Base-by-base conservation (phyloP, 257 asterid genomes). In the Gynochthodes officinalis region DNA sequence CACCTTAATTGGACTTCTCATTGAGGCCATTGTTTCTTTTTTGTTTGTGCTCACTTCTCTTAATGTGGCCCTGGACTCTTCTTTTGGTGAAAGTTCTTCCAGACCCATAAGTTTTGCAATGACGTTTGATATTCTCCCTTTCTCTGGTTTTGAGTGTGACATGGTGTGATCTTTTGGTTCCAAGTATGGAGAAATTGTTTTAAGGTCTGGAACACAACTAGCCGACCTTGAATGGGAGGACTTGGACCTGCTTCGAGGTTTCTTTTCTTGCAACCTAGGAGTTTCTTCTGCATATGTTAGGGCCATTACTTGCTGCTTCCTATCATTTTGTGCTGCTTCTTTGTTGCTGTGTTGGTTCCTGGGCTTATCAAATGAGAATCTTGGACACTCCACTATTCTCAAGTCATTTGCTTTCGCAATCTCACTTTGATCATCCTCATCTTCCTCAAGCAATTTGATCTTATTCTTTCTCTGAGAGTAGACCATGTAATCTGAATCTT, bases 31-130 rank as follows among this genome's bases (percentile, higher is more conserved):
- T 44, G 48, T 67, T 67, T 71, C 86, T 28, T 73, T 76, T 54
- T 54, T 80, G 57, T 74, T 81, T 33, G 79, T 63, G 72, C 77
- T 82, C 27, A 71, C 37, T 32, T 76, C 90, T 76, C 73, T 83
- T 65, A 71, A 59, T 58, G 69, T 42, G 53, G 71, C 25, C 35
- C 60, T 73, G 61, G 72, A 54, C 57, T 71, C 81, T 64, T 77
- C 87, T 78, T 76, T 85, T 35, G n/a, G 75, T 0, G 90, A 85
- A 74, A 81, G 61, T 70, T 89, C 97, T n/a, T 93, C 95, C 35
- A 93, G 95, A 73, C 98, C 98, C 98, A 93, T 90, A 54, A 93
- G 93, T 79, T 93, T 89, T 19, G 98, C 98, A 66, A 93, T 80
- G 65, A 93, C 97, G 72, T 93, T 93, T 1, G 98, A 86, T 70